Conservation (phyloP, 129 eudicot species). For the Rutidosis leptorrhynchoides region DNA sequence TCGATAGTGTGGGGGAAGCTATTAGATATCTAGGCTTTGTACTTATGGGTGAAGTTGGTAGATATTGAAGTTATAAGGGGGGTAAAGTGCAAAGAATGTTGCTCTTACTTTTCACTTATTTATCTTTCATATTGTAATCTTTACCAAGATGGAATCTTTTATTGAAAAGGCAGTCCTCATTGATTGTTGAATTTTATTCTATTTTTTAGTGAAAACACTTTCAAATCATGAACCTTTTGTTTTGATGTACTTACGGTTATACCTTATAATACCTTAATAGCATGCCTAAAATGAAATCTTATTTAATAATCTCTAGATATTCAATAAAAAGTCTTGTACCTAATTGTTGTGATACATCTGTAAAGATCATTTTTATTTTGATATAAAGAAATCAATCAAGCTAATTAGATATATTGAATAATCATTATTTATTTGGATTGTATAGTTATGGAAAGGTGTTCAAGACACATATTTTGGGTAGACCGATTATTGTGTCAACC, state of each 20-base stretch:
- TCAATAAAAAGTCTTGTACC: neutral
- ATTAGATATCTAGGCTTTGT: neutral
- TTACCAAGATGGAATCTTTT: neutral
- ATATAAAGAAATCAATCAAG: neutral
- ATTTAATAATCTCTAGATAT: neutral
- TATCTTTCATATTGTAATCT: neutral
- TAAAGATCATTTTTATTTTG: neutral
- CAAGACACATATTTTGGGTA: slow-evolving; percentile 78
- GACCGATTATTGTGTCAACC: slow-evolving; percentile 78
- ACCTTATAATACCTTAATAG: neutral
- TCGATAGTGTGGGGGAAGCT: neutral
- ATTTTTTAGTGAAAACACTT: neutral
- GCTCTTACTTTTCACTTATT: neutral
- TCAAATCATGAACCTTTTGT: neutral
- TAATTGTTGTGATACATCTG: neutral
- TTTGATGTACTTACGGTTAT: neutral
- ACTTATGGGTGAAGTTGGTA: neutral
- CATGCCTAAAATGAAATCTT: neutral
- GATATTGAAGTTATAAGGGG: slow-evolving; percentile 1
- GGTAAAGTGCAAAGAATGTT: neutral
- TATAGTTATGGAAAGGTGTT: slow-evolving; percentile 90
- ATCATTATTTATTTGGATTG: too few relatives aligned
- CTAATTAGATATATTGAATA: too few relatives aligned
- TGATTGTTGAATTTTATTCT: neutral
- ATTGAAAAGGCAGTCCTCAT: neutral